These are phyloP conservation scores for Beta corolliflora DNA, from an alignment of 179 eudicot species.

Conservation along the genomic window DNA sequence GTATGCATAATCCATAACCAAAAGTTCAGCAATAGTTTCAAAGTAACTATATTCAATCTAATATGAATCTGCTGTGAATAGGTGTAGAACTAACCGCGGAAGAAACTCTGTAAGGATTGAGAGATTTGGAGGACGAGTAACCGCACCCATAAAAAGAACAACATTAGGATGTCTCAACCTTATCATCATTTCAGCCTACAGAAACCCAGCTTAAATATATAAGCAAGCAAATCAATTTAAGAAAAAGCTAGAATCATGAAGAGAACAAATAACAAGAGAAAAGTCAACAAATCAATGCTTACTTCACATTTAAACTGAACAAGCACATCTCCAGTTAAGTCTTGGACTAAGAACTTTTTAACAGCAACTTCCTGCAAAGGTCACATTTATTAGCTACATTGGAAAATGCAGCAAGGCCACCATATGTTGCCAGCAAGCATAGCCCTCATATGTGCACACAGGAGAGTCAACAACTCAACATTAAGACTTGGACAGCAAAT, in stretches of 20 bases:
- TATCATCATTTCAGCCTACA: constrained; percentile 90
- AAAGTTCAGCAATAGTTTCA: not conserved
- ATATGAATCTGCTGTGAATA: not conserved
- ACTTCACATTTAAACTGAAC: constrained; percentile 89
- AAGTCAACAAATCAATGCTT: constrained; percentile 26
- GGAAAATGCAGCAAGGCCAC: constrained; percentile 1
- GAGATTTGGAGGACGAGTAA: constrained; percentile 87
- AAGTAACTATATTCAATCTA: not conserved
- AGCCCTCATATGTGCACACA: not conserved
- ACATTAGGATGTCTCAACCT: constrained; percentile 98
- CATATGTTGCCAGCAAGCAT: not conserved
- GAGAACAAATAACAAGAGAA: not conserved
- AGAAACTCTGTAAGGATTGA: constrained; percentile 92
- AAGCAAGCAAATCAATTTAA: not conserved
- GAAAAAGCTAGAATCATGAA: constrained; percentile 9
- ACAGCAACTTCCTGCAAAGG: constrained; percentile 93
- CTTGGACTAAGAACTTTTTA: constrained; percentile 94
- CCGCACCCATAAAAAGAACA: constrained; percentile 99
- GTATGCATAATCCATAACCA: not conserved
- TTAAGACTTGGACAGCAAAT: not conserved
- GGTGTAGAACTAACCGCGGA: constrained; percentile 63
- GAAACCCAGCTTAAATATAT: not conserved
- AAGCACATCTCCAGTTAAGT: constrained; percentile 82
- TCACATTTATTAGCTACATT: constrained; percentile 16
- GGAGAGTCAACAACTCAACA: not conserved